Evolutionary conservation across 148 eudicot species (phyloP).

Genomic region (Chenopodium berlandieri): DNA sequence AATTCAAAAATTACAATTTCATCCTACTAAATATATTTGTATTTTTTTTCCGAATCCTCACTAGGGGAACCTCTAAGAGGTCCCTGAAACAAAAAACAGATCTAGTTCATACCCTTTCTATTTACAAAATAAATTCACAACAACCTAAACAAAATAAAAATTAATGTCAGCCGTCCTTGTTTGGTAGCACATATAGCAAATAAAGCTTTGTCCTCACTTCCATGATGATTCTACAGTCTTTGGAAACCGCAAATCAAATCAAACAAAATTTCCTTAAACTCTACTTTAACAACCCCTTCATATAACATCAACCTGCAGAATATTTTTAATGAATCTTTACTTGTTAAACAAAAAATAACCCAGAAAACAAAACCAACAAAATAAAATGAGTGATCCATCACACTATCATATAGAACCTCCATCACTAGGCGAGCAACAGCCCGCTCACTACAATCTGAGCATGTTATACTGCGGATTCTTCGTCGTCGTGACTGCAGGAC

Average conservation of each 20-base stretch:
- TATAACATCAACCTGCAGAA: neutral
- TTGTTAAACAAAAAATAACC: neutral
- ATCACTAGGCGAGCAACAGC: neutral
- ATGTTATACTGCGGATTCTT: conserved; percentile 66
- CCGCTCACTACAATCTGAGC: conserved; percentile 23
- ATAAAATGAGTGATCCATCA: conserved; percentile 14
- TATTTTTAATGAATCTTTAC: neutral
- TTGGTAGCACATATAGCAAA: conserved; percentile 2
- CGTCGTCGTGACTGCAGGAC: conserved; percentile 43
- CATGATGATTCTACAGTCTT: neutral
- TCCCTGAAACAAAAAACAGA: neutral
- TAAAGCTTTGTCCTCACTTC: conserved; percentile 6
- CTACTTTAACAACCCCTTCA: neutral
- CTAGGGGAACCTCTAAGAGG: neutral
- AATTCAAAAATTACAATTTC: no score
- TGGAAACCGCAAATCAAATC: neutral
- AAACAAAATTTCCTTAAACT: neutral
- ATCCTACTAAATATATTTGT: no score
- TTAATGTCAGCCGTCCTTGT: conserved; percentile 15
- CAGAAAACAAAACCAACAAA: neutral
- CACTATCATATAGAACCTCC: conserved; percentile 13
- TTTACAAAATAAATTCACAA: neutral
- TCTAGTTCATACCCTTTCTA: neutral
- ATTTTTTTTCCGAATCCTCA: no score
- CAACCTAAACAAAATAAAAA: neutral